Base-by-base conservation (phyloP, 2,329 filamentous ascomycete genomes). In the Aspergillus sojae region DNA sequence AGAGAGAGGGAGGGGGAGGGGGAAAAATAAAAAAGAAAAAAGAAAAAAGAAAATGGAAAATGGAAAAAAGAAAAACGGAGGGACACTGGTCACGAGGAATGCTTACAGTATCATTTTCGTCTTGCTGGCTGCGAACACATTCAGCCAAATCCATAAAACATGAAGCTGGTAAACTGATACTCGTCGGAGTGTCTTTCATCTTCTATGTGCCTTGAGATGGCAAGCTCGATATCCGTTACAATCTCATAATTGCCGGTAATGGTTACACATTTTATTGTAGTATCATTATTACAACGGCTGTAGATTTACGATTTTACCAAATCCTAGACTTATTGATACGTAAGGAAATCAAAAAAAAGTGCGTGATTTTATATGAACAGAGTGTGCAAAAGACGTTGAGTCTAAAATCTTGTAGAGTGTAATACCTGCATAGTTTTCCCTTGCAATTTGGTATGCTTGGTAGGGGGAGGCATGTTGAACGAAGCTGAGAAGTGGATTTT, bases 41-140 rank as follows among this genome's bases (percentile, higher is more conserved):
- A 21, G 30, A 45, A n/a, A 7, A 43, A 4, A 39, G 23, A 26
- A 26, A 43, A 54, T 23, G 23, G 23, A 26, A 26, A 43, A 54
- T 23, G 23, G 23, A 23, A 23, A 43, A 54, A 45, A n/a, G 43
- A 23, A 11, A 45, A 23, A n/a, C 4, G n/a, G 23, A 28, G 23
- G 23, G 26, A 26, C 48, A 16, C 36, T 30, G 34, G 43, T 52
- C 43, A 59, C 45, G 43, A 54, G 63, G 43, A 66, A 58, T 45
- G 52, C 43, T 61, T 16, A 14, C 32, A 14, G 21, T 16, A 12
- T 7, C n/a, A 39, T 14, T 6, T 54, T 34, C 2, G 52, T 36
- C 34, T 26, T 12, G n/a, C 11, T 52, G 16, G 21, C 12, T 16
- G 45, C 23, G 21, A 28, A 52, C 16, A 28, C 48, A n/a, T 32